Percentiles rank a stretch among this genome's conserved stretches.
These are phyloP conservation scores for Talaromyces thailandensis DNA, from an alignment of 495 filamentous ascomycete genomes.

Conservation along the genomic window DNA sequence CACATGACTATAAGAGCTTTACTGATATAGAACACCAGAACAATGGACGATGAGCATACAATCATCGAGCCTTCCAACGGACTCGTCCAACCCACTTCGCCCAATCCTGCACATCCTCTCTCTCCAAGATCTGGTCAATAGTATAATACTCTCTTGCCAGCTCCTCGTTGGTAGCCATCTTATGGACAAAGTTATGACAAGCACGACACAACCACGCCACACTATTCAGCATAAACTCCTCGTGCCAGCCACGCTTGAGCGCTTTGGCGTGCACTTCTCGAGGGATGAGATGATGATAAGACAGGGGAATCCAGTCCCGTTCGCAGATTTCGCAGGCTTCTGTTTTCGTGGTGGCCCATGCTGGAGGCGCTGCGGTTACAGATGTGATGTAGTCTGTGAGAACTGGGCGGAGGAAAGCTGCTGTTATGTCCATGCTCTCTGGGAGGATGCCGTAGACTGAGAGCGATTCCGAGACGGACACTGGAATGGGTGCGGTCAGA, in stretches of 20 bases:
- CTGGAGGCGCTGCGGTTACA: conserved; percentile 49
- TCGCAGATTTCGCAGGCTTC: conserved; percentile 72
- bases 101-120: conserved; percentile 67
- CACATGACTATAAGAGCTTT: neutral
- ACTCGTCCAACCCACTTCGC: conserved; percentile 56
- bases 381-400: conserved; percentile 49
- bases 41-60: neutral
- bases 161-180: conserved; percentile 68
- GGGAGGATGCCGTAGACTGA: conserved; percentile 50
- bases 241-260: conserved; percentile 73
- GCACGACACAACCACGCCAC: conserved; percentile 87
- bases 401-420: conserved; percentile 51
- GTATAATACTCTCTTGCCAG: conserved; percentile 66
- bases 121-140: conserved; percentile 56
- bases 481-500: conserved; percentile 37
- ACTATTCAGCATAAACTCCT: conserved; percentile 61
- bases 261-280: conserved; percentile 68
- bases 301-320: conserved; percentile 66
- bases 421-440: conserved; percentile 23
- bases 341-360: conserved; percentile 44
- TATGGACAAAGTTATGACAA: conserved; percentile 81
- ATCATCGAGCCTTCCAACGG: conserved; percentile 51
- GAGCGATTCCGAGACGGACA: conserved; percentile 49
- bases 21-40: neutral
- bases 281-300: conserved; percentile 83